Base-by-base conservation (phyloP, 2,329 filamentous ascomycete genomes). In the Ceratocystis ficicola region DNA sequence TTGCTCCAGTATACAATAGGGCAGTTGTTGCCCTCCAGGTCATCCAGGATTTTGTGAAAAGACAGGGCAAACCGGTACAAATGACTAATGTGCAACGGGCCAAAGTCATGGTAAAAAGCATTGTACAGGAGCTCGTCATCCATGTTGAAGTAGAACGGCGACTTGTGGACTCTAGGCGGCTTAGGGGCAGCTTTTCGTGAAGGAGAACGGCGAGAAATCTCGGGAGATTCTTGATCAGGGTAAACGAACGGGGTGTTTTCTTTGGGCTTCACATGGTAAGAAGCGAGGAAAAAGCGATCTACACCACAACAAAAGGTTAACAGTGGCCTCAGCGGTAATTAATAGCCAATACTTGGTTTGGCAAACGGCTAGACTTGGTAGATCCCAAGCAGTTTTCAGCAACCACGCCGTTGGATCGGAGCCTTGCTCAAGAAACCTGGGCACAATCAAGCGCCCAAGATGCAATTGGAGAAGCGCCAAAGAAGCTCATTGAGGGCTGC, bases 71-170 rank as follows among this genome's bases (percentile, higher is more conserved):
- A 99, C 69, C 94, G 85, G 80, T 97, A 99, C 50, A 99, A 80
- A 75, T 99, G 94, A 30, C 94, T 94, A 71, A 99, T 95, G 79
- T 99, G 94, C 68, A 99, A 81, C 72, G 94, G 94, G 72, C 94
- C 94, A 75, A 99, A 99, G 77, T 99, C 94, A 72, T 95, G 92
- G 77, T 97, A 92, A 77, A 99, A 99, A 41, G 93, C 92, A 76
- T 99, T 99, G 81, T 99, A 99, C 60, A 96, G 82, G 57, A 99
- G 85, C 50, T 81, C 87, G 73, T 95, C 90, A 74, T 99, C 94
- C 70, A 97, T 86, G 63, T 90, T 93, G 77, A 99, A 99, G 78
- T 97, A 99, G 74, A 89, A 92, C 0, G 94, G 94, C 65, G 86
- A 78, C 63, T 65, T 65, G 62, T 64, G 64, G 8, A 41, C 44